Percentiles rank a stretch among this genome's conserved stretches.
phyloP scores from a whole-genome alignment of 331 rosid species.

The Quercus tomentella region DNA sequence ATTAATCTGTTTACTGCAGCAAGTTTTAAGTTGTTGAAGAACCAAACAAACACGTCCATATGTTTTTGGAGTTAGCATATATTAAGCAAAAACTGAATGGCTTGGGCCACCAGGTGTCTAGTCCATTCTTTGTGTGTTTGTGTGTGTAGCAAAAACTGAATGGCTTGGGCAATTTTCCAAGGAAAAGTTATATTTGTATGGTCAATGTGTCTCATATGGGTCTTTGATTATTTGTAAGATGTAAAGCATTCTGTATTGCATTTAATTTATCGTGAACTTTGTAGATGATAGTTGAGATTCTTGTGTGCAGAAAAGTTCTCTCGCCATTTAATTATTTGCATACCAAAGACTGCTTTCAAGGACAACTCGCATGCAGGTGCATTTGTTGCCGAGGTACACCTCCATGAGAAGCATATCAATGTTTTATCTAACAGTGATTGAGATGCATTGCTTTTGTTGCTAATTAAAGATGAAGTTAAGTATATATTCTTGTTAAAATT shows the following conservation, averaged over 20 bases:
- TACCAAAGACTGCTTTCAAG: slow-evolving; percentile 78
- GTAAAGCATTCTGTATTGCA: background rate
- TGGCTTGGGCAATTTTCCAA: no score
- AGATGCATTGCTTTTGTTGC: background rate
- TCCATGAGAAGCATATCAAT: background rate
- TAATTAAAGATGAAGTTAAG: slow-evolving; percentile 2
- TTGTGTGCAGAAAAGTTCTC: slow-evolving; percentile 54
- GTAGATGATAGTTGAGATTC: slow-evolving; percentile 4
- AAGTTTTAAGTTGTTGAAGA: background rate
- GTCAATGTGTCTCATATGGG: background rate
- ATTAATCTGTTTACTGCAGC: background rate
- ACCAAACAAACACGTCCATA: background rate
- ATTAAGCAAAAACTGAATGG: background rate
- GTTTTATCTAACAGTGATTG: background rate
- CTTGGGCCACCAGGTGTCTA: background rate
- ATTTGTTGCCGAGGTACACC: slow-evolving; percentile 86
- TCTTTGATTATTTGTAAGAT: background rate
- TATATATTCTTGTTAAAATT: background rate
- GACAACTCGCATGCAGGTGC: slow-evolving; percentile 90
- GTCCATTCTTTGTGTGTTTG: background rate
- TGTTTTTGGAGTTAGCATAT: background rate
- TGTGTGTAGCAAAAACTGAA: no score
- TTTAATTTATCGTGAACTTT: background rate
- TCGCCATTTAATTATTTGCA: slow-evolving; percentile 59
- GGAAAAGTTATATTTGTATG: background rate